phyloP scores from a whole-genome alignment of 768 basidiomycete species.

The Naganishia randhawae region DNA sequence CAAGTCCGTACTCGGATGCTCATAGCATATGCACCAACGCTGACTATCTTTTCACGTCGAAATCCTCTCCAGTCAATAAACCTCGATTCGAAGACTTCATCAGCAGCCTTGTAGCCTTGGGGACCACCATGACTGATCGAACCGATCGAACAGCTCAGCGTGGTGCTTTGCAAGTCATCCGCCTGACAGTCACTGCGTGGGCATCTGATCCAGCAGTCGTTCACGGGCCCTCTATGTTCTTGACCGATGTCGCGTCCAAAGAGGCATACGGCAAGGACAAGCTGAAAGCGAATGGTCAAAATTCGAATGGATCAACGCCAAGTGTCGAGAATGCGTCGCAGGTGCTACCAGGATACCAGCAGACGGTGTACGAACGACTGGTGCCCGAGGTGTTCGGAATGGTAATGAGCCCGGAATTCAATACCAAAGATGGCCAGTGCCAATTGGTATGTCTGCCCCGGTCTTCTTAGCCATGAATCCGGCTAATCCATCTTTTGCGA shows the following conservation, averaged over 20 bases:
- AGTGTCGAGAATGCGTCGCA: constrained; percentile 44
- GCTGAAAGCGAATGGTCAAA: constrained; percentile 50
- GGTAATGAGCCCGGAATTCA: constrained; percentile 72
- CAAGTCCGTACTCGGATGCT: constrained; percentile 59
- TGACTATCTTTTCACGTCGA: not conserved
- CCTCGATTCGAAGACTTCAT: constrained; percentile 65
- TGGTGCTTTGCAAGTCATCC: constrained; percentile 72
- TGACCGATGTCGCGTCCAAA: constrained; percentile 34
- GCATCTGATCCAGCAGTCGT: constrained; percentile 44
- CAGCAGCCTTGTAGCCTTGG: constrained; percentile 66
- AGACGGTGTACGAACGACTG: constrained; percentile 80
- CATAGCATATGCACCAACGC: not conserved
- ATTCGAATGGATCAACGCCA: constrained; percentile 38
- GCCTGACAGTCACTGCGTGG: constrained; percentile 51
- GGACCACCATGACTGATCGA: constrained; percentile 72
- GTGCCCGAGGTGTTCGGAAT: constrained; percentile 79
- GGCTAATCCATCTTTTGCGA: not conserved
- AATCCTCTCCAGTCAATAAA: constrained; percentile 60
- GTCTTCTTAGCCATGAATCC: not conserved
- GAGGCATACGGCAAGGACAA: constrained; percentile 22
- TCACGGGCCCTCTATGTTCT: constrained; percentile 34
- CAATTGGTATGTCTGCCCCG: constrained; percentile 61
- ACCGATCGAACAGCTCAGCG: constrained; percentile 69
- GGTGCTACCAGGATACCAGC: constrained; percentile 79
- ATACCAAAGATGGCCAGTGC: constrained; percentile 82